Evolutionary conservation across 2,329 filamentous ascomycete species (phyloP).

Genomic region (Aspergillus uvarum): DNA sequence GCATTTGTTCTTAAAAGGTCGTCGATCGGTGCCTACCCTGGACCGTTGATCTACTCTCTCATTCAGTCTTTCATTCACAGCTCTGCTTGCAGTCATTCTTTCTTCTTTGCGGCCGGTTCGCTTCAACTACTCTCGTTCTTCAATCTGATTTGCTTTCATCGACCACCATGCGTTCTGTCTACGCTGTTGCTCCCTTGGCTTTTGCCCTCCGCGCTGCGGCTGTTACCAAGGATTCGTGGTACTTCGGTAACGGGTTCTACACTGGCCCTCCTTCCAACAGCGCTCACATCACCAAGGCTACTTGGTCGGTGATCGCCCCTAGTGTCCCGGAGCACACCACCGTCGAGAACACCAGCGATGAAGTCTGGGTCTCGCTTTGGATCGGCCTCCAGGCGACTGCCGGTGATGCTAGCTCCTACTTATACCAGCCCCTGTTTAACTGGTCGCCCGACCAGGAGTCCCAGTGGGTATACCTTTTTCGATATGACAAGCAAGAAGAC

Average conservation of each 20-base stretch:
- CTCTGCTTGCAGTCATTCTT: not conserved
- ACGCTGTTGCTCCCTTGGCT: constrained; percentile 6
- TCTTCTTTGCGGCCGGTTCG: constrained; percentile 1
- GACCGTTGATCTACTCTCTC: not conserved
- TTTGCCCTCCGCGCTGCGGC: constrained; percentile 12
- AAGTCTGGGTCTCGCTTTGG: constrained; percentile 22
- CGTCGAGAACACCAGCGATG: constrained; percentile 8
- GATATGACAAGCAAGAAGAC: not conserved
- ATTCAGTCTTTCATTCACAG: not conserved
- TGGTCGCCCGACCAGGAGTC: constrained; percentile 22
- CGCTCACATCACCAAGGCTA: constrained; percentile 20
- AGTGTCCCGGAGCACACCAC: constrained; percentile 10
- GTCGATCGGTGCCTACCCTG: not conserved
- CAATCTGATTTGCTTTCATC: not conserved
- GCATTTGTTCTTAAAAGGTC: not conserved
- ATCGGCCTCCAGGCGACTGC: constrained; percentile 15
- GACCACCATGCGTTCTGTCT: constrained; percentile 14
- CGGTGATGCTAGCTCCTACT: constrained; percentile 10
- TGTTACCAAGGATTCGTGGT: constrained; percentile 14
- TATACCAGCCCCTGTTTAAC: constrained; percentile 21
- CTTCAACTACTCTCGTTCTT: not conserved
- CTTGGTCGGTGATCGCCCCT: constrained; percentile 19
- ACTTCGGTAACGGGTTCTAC: constrained; percentile 22
- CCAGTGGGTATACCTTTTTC: constrained; percentile 11
- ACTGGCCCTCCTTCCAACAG: constrained; percentile 15